phyloP scores from a whole-genome alignment of 164 flowering plant species.

The Vitis rotundifolia region DNA sequence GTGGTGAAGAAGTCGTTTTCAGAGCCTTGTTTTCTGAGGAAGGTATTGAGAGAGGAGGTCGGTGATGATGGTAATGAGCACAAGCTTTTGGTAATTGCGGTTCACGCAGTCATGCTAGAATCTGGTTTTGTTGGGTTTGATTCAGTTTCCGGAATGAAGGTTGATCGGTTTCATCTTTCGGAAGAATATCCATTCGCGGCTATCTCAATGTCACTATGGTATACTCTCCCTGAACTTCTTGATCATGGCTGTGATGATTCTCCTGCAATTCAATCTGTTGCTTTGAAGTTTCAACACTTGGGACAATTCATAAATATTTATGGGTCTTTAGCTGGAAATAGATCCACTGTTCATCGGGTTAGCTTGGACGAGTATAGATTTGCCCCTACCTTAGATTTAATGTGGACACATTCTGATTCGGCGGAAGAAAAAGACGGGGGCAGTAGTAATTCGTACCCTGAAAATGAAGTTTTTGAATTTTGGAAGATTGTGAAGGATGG shows the following conservation, averaged over 20 bases:
- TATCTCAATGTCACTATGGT: conserved; percentile 31
- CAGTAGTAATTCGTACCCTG: conserved; percentile 20
- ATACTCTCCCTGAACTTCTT: conserved; percentile 58
- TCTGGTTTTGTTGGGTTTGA: conserved; percentile 67
- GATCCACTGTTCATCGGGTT: conserved; percentile 27
- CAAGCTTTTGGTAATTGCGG: conserved; percentile 48
- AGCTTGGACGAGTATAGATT: conserved; percentile 44
- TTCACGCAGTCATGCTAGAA: conserved; percentile 77
- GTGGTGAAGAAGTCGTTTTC: conserved; percentile 21
- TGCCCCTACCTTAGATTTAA: conserved; percentile 37
- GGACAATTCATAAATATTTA: conserved; percentile 55
- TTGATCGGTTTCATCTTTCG: conserved; percentile 41
- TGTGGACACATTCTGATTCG: conserved; percentile 25
- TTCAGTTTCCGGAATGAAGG: conserved; percentile 19
- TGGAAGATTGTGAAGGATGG: conserved; percentile 83
- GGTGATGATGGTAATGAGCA: conserved; percentile 23
- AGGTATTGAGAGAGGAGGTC: conserved; percentile 44
- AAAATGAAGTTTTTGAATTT: conserved; percentile 54
- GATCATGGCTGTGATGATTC: neutral
- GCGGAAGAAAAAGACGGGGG: conserved; percentile 1
- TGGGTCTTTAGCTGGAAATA: conserved; percentile 48
- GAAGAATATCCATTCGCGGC: conserved; percentile 37
- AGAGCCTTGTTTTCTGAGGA: conserved; percentile 54
- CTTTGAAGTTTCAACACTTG: conserved; percentile 54
- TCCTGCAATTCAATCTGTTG: conserved; percentile 28